Percentiles rank a stretch among this genome's conserved stretches.
These are phyloP conservation scores for Fusarium heterosporum DNA, from an alignment of 2,329 filamentous ascomycete species.

Conservation along the genomic window DNA sequence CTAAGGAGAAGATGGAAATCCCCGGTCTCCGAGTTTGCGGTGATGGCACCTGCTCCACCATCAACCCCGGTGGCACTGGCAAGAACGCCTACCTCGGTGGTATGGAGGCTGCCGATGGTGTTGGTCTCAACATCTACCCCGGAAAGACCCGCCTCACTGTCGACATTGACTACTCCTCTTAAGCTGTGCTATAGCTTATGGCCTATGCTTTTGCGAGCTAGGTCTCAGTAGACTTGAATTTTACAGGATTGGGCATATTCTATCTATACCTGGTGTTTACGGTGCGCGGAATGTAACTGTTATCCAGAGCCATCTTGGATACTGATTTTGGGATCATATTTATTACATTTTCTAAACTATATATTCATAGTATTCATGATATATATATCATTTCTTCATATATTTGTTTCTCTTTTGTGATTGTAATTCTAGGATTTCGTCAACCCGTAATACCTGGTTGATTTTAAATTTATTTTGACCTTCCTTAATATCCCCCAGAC, in stretches of 20 bases:
- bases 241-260: conserved; percentile 40
- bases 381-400: conserved; percentile 43
- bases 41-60: conserved; percentile 56
- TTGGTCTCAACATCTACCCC: conserved; percentile 55
- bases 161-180: conserved; percentile 49
- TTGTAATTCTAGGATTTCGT: too few species aligned
- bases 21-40: conserved; percentile 55
- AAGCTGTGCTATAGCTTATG: conserved; percentile 1
- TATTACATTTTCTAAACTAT: conserved; percentile 33
- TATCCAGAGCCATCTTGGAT: conserved; percentile 34
- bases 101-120: conserved; percentile 54
- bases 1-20: conserved; percentile 43
- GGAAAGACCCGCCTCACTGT: conserved; percentile 48
- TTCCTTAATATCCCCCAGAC: not conserved
- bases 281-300: conserved; percentile 34
- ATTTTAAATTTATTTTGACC: not conserved
- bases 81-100: conserved; percentile 55
- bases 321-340: conserved; percentile 38
- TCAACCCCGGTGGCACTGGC: conserved; percentile 53
- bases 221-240: conserved; percentile 28
- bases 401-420: not conserved
- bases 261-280: conserved; percentile 44
- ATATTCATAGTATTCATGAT: conserved; percentile 41
- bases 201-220: conserved; percentile 3
- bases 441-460: too few species aligned